A percentile compares a stretch with the other conserved stretches of the same genome.
phyloP scores from a whole-genome alignment of 2,329 filamentous ascomycete species.

The Penicillium sp. region DNA sequence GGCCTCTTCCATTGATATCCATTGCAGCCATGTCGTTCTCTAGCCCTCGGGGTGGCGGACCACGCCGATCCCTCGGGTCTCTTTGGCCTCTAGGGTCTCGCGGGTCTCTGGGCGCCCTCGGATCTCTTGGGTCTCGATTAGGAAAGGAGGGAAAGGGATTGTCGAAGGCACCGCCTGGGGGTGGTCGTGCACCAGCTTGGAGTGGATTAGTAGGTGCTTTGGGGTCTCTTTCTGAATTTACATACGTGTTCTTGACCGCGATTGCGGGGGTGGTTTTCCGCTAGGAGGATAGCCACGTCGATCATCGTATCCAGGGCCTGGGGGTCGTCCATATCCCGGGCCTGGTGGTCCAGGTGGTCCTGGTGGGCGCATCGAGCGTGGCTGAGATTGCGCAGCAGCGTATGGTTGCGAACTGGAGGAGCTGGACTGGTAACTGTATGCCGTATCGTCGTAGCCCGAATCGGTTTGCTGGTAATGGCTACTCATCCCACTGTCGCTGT shows the following conservation, averaged over 20 bases:
- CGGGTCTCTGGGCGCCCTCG: slow-evolving; percentile 2
- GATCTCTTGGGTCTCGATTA: slow-evolving; percentile 4
- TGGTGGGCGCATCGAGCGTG: slow-evolving; percentile 34
- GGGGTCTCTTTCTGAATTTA: slow-evolving; percentile 8
- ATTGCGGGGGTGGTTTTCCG: slow-evolving; percentile 31
- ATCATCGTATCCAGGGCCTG: slow-evolving; percentile 22
- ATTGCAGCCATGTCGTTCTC: slow-evolving; percentile 43
- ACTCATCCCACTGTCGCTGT: slow-evolving; percentile 29
- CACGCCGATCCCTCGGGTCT: slow-evolving; percentile 28
- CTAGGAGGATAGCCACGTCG: slow-evolving; percentile 27
- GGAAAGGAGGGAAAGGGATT: slow-evolving; percentile 50
- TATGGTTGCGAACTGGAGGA: slow-evolving; percentile 28
- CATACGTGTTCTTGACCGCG: slow-evolving; percentile 36
- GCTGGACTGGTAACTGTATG: slow-evolving; percentile 28
- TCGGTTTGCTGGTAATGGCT: slow-evolving; percentile 23
- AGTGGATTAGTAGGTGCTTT: slow-evolving; percentile 7
- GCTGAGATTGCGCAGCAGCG: slow-evolving; percentile 26
- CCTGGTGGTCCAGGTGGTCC: slow-evolving; percentile 29
- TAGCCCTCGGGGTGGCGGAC: slow-evolving; percentile 31
- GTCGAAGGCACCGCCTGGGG: slow-evolving; percentile 47
- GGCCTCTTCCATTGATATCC: slow-evolving; percentile 34
- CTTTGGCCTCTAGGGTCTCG: slow-evolving; percentile 30
- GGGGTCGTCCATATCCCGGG: slow-evolving; percentile 29
- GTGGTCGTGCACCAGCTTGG: slow-evolving; percentile 23
- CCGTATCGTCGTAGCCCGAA: slow-evolving; percentile 26